Conservation (phyloP, 2,329 filamentous ascomycete species). For the Hymenoscyphus salicellus region DNA sequence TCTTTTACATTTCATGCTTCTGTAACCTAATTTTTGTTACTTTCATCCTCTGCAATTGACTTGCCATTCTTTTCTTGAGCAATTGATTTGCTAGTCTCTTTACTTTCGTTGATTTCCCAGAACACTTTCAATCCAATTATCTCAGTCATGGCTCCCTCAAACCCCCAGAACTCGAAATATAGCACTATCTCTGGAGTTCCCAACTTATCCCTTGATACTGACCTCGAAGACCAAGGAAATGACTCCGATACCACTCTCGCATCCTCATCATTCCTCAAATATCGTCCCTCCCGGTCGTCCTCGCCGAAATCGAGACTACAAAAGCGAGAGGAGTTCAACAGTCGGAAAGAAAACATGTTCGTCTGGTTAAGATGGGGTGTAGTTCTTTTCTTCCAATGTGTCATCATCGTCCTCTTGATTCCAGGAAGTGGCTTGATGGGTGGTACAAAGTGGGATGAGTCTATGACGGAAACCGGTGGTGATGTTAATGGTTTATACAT, state of each 20-base stretch:
- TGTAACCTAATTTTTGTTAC: neutral
- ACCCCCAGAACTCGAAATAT: neutral
- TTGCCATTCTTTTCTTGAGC: constrained; percentile 11
- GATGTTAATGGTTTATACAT: constrained; percentile 37
- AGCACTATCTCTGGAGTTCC: neutral
- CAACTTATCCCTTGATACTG: constrained; percentile 5
- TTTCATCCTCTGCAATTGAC: neutral
- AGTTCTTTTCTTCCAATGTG: constrained; percentile 29
- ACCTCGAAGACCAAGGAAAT: constrained; percentile 23
- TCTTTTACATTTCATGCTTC: constrained; percentile 1
- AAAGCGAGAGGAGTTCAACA: constrained; percentile 13
- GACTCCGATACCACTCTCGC: constrained; percentile 32
- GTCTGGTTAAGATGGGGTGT: constrained; percentile 33
- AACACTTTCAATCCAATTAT: neutral
- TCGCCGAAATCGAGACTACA: constrained; percentile 12
- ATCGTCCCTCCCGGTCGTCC: constrained; percentile 4
- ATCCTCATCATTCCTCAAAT: constrained; percentile 24
- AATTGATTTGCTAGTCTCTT: constrained; percentile 8
- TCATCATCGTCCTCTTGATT: constrained; percentile 33
- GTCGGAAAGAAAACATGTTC: constrained; percentile 18
- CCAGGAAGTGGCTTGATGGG: constrained; percentile 19
- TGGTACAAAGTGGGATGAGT: constrained; percentile 12
- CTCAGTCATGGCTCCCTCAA: constrained; percentile 7
- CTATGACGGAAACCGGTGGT: constrained; percentile 35
- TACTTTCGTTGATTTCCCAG: neutral